Percentiles rank a stretch among this genome's conserved stretches.
phyloP scores from a whole-genome alignment of 495 filamentous ascomycete genomes.

The Talaromyces adpressus region DNA sequence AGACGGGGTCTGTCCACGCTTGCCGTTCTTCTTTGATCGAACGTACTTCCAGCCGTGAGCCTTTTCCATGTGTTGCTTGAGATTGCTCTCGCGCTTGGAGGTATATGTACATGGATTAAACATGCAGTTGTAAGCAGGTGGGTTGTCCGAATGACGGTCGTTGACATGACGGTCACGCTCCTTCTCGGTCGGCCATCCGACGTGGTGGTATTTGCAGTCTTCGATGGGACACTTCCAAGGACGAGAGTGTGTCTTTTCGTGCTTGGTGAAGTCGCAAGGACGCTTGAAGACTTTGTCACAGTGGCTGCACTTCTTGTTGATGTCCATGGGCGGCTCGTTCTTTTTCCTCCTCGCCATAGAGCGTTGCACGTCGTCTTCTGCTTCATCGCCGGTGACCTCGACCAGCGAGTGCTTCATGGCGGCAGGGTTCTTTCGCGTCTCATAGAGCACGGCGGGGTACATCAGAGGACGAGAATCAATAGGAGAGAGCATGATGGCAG shows the following conservation, averaged over 20 bases:
- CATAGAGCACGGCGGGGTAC: background rate
- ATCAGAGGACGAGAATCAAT: background rate
- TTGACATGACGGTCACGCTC: conserved; percentile 92
- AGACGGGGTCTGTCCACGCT: conserved; percentile 39
- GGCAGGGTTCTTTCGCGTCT: conserved; percentile 13
- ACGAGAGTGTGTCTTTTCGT: conserved; percentile 93
- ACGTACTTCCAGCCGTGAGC: conserved; percentile 85
- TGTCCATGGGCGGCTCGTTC: conserved; percentile 62
- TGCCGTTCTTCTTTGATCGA: conserved; percentile 84
- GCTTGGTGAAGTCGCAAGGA: conserved; percentile 88
- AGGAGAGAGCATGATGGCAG: background rate
- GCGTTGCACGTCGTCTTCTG: conserved; percentile 47
- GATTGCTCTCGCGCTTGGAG: conserved; percentile 94
- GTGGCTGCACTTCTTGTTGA: conserved; percentile 65
- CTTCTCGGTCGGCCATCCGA: conserved; percentile 96
- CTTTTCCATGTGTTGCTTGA: conserved; percentile 99
- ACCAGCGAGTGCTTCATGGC: conserved; percentile 56
- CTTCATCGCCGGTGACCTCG: conserved; percentile 55
- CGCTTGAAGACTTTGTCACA: conserved; percentile 91
- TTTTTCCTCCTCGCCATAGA: conserved; percentile 91
- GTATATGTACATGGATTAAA: conserved; percentile 84
- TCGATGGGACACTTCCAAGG: conserved; percentile 84
- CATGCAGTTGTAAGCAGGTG: conserved; percentile 72
- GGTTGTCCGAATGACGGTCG: conserved; percentile 82
- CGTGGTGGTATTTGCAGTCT: conserved; percentile 76